A percentile compares a stretch with the other conserved stretches of the same genome.
phyloP scores from a whole-genome alignment of 2,329 filamentous ascomycete genomes.

The Graphium sp. region DNA sequence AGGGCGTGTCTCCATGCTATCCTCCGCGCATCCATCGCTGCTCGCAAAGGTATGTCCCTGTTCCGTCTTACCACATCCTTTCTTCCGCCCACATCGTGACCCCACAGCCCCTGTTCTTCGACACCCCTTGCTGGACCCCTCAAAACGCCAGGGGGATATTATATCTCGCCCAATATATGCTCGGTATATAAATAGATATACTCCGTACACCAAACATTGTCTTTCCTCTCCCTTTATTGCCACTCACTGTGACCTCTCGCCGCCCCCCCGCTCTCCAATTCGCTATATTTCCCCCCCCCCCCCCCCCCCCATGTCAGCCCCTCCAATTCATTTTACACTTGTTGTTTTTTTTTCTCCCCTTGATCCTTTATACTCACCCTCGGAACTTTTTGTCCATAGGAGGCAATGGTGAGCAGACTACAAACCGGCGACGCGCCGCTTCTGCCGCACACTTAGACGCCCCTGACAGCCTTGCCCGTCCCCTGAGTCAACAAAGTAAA shows the following conservation, averaged over 20 bases:
- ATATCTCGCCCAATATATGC: too few species aligned
- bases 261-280: too few species aligned
- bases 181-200: too few species aligned
- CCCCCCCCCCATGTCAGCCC: too few species aligned
- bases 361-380: conserved; percentile 4
- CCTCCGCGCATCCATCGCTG: conserved; percentile 51
- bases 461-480: conserved; percentile 26
- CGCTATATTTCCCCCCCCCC: too few species aligned
- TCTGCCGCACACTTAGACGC: conserved; percentile 46
- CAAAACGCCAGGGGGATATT: too few species aligned
- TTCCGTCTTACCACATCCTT: too few species aligned
- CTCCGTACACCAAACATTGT: too few species aligned
- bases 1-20: conserved; percentile 63
- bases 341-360: conserved; percentile 5
- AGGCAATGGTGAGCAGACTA: conserved; percentile 23
- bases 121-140: too few species aligned
- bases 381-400: neutral
- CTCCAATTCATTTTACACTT: conserved; percentile 6
- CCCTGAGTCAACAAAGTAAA: conserved; percentile 44
- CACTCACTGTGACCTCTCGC: conserved; percentile 1
- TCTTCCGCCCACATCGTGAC: too few species aligned
- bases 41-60: conserved; percentile 45
- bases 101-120: too few species aligned
- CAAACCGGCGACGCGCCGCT: conserved; percentile 36
- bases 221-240: neutral